These are phyloP conservation scores for Aurinia saxatilis DNA, from an alignment of 345 rosid species.

Conservation along the genomic window DNA sequence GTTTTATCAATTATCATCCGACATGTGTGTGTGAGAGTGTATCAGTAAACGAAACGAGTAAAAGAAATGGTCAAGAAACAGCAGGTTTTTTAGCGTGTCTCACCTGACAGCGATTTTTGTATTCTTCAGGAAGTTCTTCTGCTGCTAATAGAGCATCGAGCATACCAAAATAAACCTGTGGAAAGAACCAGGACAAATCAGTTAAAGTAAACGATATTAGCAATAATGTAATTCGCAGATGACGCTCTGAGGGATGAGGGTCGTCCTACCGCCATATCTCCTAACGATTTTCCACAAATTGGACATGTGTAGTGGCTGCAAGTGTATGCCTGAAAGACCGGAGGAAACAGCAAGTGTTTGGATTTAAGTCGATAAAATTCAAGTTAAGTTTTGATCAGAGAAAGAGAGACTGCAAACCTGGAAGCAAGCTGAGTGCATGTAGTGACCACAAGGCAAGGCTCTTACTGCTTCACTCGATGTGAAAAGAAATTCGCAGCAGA, in stretches of 20 bases:
- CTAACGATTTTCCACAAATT: constrained; percentile 85
- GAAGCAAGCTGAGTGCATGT: constrained; percentile 90
- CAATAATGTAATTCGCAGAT: background rate
- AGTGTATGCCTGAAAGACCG: constrained; percentile 68
- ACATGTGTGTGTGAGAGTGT: background rate
- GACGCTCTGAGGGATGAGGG: background rate
- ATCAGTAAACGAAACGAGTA: background rate
- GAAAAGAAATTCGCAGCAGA: constrained; percentile 82
- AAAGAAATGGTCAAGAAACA: background rate
- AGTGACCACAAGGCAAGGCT: constrained; percentile 91
- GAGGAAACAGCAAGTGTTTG: constrained; percentile 3
- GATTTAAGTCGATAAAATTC: background rate
- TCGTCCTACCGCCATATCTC: constrained; percentile 84
- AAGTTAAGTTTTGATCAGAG: background rate
- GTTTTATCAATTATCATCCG: no score
- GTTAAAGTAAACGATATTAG: background rate
- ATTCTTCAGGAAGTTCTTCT: constrained; percentile 92
- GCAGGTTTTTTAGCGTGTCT: constrained; percentile 10
- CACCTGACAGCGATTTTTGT: constrained; percentile 72
- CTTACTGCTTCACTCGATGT: constrained; percentile 78
- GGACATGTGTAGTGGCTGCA: constrained; percentile 93
- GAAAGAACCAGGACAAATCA: background rate
- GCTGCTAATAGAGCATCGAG: constrained; percentile 83
- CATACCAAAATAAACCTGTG: constrained; percentile 91
- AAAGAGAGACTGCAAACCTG: constrained; percentile 47